Conservation (phyloP, 2,329 filamentous ascomycete species). For the Paramyrothecium sp. region DNA sequence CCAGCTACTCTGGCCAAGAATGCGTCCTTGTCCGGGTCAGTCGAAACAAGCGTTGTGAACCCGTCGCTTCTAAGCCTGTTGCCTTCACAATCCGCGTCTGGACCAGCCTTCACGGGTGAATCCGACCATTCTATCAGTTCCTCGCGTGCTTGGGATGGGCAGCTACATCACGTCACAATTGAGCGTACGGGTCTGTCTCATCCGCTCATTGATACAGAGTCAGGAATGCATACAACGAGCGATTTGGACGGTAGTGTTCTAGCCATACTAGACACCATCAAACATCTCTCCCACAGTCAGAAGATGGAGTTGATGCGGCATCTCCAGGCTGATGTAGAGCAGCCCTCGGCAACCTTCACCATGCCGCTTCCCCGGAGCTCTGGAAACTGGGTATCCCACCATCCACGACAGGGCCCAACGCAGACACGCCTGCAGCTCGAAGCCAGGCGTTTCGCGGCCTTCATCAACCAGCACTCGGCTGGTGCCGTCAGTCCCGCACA, state of each 20-base stretch:
- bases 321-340: conserved; percentile 14
- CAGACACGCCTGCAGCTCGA: conserved; percentile 1
- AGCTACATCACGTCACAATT: no score
- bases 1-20: not conserved
- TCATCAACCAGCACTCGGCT: conserved; percentile 8
- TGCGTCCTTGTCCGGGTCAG: not conserved
- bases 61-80: no score
- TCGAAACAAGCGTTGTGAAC: not conserved
- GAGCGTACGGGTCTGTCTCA: no score
- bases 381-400: not conserved
- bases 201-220: no score
- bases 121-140: no score
- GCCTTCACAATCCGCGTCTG: no score
- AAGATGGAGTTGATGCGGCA: conserved; percentile 17
- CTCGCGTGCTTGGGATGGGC: no score
- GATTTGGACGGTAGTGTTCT: not conserved
- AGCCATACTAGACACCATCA: conserved; percentile 11
- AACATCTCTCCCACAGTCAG: conserved; percentile 13
- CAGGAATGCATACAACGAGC: no score
- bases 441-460: conserved; percentile 14
- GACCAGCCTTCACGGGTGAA: no score
- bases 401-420: not conserved
- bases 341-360: not conserved
- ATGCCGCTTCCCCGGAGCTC: not conserved
- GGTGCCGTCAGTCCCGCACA: conserved; percentile 8